These are phyloP conservation scores for Coniferiporia sulphurascens DNA, from an alignment of 1,284 basidiomycete genomes.

Conservation along the genomic window DNA sequence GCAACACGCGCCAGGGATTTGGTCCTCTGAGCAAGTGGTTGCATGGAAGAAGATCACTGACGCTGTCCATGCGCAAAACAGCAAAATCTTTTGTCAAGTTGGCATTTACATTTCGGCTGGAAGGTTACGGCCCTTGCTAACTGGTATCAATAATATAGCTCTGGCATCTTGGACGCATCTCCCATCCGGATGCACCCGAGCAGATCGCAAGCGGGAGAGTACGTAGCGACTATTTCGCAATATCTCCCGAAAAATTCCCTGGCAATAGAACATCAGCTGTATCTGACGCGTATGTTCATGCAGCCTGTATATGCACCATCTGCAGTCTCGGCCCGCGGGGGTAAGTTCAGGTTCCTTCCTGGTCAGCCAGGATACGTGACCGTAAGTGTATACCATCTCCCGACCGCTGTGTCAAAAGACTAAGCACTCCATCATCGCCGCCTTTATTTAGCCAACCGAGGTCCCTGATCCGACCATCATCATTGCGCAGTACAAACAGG, in stretches of 20 bases:
- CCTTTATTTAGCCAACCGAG: constrained; percentile 34
- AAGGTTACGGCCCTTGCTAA: neutral
- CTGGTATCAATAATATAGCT: neutral
- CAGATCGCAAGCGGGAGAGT: constrained; percentile 23
- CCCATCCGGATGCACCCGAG: constrained; percentile 26
- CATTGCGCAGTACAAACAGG: constrained; percentile 42
- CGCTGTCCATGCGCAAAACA: constrained; percentile 39
- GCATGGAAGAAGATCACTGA: constrained; percentile 36
- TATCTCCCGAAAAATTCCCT: too few species aligned
- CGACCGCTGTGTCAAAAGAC: neutral
- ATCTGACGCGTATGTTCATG: neutral
- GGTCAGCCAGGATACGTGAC: constrained; percentile 34
- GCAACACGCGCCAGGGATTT: constrained; percentile 33
- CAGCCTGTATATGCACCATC: constrained; percentile 36
- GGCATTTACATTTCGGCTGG: constrained; percentile 23
- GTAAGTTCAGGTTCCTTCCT: constrained; percentile 35
- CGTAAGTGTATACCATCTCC: constrained; percentile 22
- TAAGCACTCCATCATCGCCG: neutral
- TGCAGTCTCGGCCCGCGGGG: constrained; percentile 34
- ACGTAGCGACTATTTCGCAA: neutral
- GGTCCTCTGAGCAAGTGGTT: constrained; percentile 29
- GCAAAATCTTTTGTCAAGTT: constrained; percentile 37
- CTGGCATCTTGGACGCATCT: constrained; percentile 30
- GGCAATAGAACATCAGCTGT: neutral
- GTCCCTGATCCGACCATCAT: constrained; percentile 38